Conservation (phyloP, 495 filamentous ascomycete genomes). For the Pyrenula aspistea region DNA sequence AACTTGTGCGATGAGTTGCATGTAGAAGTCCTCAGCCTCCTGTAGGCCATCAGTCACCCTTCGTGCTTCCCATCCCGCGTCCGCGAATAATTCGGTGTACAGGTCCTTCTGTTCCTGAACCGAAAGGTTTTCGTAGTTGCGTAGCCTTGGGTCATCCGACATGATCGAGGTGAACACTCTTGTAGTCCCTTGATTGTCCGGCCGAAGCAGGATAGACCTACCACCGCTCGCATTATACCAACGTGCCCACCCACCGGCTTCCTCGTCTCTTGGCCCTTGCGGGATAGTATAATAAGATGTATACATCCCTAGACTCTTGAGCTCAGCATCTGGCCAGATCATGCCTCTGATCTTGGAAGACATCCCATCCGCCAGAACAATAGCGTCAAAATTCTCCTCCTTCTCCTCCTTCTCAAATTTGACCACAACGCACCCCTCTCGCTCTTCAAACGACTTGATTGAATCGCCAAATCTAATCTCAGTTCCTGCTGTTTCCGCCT, state of each 20-base stretch:
- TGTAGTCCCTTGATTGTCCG: neutral
- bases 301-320: conserved; percentile 6
- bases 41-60: conserved; percentile 25
- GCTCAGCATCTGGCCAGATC: neutral
- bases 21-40: conserved; percentile 36
- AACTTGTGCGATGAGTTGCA: conserved; percentile 23
- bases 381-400: neutral
- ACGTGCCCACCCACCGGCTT: conserved; percentile 21
- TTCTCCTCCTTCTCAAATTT: neutral
- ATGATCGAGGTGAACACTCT: conserved; percentile 4
- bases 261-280: conserved; percentile 10
- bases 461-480: neutral
- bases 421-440: neutral
- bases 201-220: conserved; percentile 23
- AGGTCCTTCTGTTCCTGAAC: conserved; percentile 22
- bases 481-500: neutral
- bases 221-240: conserved; percentile 18
- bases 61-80: conserved; percentile 30
- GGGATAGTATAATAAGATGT: conserved; percentile 29
- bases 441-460: neutral
- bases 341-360: neutral
- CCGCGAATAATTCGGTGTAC: conserved; percentile 24
- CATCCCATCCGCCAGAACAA: neutral
- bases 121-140: conserved; percentile 5
- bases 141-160: conserved; percentile 13